These are phyloP conservation scores for Calonectria leucothoes DNA, from an alignment of 2,329 filamentous ascomycete species.

Conservation along the genomic window DNA sequence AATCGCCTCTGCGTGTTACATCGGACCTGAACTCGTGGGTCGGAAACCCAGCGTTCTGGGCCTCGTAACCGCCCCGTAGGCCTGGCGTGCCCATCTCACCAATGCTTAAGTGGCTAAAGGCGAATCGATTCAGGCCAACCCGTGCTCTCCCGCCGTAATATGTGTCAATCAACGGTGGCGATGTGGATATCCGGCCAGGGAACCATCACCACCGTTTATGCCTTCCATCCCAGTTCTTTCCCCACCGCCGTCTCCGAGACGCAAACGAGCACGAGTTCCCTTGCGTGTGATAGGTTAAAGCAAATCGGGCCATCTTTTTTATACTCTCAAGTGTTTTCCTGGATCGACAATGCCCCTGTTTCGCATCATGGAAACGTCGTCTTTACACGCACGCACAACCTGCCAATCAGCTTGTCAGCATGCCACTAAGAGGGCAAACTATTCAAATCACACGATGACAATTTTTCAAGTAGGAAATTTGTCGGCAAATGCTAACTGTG, in stretches of 20 bases:
- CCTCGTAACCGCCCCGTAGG: neutral
- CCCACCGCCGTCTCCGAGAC: neutral
- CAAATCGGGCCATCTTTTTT: neutral
- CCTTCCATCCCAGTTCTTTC: neutral
- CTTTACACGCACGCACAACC: too few species aligned
- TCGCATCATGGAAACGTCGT: neutral
- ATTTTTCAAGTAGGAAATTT: neutral
- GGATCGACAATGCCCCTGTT: neutral
- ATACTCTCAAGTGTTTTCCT: neutral
- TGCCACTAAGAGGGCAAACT: neutral
- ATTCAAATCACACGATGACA: neutral
- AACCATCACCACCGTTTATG: neutral
- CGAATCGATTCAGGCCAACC: neutral
- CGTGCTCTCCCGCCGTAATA: neutral
- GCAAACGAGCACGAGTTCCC: neutral
- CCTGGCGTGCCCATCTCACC: neutral
- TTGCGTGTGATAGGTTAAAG: neutral
- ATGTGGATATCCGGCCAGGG: conserved; percentile 19
- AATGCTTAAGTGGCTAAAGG: neutral
- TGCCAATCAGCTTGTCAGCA: neutral
- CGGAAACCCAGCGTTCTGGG: neutral
- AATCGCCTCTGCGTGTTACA: conserved; percentile 1
- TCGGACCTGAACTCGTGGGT: conserved; percentile 8
- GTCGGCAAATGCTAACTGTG: neutral
- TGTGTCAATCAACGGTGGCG: neutral